Evolutionary conservation across 805 yeast species (phyloP), one percentile per base, ranked within the genome.

Genomic region (Metschnikowia henanensis): DNA sequence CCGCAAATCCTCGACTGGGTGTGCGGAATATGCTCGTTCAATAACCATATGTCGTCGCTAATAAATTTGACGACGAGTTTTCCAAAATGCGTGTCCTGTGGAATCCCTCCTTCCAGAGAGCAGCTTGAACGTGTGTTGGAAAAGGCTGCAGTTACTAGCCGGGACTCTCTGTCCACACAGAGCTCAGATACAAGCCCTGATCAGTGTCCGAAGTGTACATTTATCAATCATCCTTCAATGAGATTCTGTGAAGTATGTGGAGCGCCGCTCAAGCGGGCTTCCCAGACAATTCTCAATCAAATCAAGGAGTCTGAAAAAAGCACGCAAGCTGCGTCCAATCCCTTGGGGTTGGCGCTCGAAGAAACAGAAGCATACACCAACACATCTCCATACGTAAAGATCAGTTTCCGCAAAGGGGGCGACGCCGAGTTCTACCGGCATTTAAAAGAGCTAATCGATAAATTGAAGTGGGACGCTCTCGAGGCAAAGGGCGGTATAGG

Each of bases 221-320:
- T 90, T 56, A 66, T 80, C 10, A 94, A 92, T 60, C 96, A 91
- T 61, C 86, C 90, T 0, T 79, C 87, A 2, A 70, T 92, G 72
- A 64, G 72, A 29, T 73, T 72, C 49, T 92, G 99, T 63, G 99
- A 92, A 62, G 76, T 94, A 58, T 92, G 98, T 66, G 97, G 96
- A 0, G 70, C 83, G 2, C 46, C 50, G 8, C 45, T 51, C 19
- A 45, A 45, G 21, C 37, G 37, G 37, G 43, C 45, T 1, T 34
- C 51, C 6, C 30, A 29, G 5, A 35, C 40, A 5, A 33, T 48
- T 3, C 28, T 43, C 13, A 28, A 33, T 30, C 25, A 36, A 10
- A 43, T 48, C 36, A 42, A 30, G 31, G 40, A 55, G 2, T 34
- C 42, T 5, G 41, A 50, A 10, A 44, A 43, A 13, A 37, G 7